These are phyloP conservation scores for Rubia peregrina DNA, from an alignment of 305 asterid genomes.

Conservation along the genomic window DNA sequence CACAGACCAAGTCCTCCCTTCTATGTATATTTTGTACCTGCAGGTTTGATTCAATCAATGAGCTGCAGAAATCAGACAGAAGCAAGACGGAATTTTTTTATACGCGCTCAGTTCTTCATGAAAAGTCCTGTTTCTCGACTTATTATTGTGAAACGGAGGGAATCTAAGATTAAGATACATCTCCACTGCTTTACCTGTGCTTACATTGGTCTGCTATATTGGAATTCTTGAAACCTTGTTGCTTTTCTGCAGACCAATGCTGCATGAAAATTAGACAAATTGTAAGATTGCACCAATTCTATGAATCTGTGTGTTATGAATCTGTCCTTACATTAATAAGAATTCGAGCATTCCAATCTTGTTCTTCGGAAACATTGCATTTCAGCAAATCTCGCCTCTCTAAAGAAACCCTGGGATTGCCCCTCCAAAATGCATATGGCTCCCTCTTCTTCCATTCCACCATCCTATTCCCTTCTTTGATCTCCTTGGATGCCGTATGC, in stretches of 20 bases:
- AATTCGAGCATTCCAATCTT: slow-evolving; percentile 58
- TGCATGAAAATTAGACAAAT: slow-evolving; percentile 17
- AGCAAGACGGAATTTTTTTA: too few relatives aligned
- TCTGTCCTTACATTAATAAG: background rate
- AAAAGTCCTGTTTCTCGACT: too few relatives aligned
- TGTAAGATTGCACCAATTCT: too few relatives aligned
- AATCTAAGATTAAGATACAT: background rate
- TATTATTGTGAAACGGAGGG: too few relatives aligned
- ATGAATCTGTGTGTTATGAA: too few relatives aligned
- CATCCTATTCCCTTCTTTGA: slow-evolving; percentile 38
- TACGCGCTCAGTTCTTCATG: too few relatives aligned
- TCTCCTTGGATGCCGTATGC: slow-evolving; percentile 30
- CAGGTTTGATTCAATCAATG: background rate
- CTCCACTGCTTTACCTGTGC: slow-evolving; percentile 37
- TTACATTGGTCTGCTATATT: slow-evolving; percentile 77
- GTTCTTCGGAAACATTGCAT: slow-evolving; percentile 40
- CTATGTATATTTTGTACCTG: slow-evolving; percentile 87
- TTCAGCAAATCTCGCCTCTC: slow-evolving; percentile 41
- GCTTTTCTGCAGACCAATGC: slow-evolving; percentile 68
- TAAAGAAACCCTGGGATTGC: slow-evolving; percentile 41
- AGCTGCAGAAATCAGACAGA: background rate
- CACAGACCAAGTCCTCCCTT: slow-evolving; percentile 94
- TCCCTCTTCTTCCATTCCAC: slow-evolving; percentile 47
- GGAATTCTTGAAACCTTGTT: slow-evolving; percentile 67
- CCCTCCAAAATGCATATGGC: slow-evolving; percentile 65